Evolutionary conservation across 169 alveolate species (phyloP), one percentile per base, ranked within the genome.

Genomic region (Prorocentrum cordatum): DNA sequence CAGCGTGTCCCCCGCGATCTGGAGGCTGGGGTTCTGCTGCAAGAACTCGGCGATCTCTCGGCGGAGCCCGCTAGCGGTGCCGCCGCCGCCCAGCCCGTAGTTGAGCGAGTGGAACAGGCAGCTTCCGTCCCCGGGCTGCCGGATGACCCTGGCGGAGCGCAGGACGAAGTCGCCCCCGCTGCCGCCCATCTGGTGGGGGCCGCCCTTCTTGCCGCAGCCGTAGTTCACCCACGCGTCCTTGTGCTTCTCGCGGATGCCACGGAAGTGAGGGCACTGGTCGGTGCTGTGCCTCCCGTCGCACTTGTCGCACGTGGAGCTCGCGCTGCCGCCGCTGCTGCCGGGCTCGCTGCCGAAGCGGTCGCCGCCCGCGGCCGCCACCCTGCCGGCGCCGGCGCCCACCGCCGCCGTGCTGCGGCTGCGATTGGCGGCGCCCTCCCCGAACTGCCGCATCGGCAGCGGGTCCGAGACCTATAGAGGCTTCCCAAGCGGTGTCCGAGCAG

Each of bases 141-240:
- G 75, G 29, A 77, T 31, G 50, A 77, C 88, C 20, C 75, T 14
- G 3, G 88, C 88, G 14, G 45, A 9, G 72, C 86, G 9, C 27
- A 77, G 73, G 18, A 77, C 87, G 32, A 27, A 77, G 64, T 77
- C 59, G 10, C 87, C 87, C 12, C 73, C 73, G 27, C 70, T 77
- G 31, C 87, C 87, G 2, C 87, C 87, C 87, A 77, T 77, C 38
- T 77, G 87, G 26, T 77, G 87, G 1, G 87, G 87, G 32, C 59
- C 59, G 87, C 27, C 59, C 58, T 77, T 77, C n/a, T n/a, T n/a
- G n/a, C n/a, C n/a, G 42, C 87, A 77, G 61, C 87, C 87, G 22
- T 77, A 77, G 42, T 77, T 77, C 36, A 77, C 86, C 86, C 86
- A 75, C 20, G 86, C 86, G 26, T 75, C 86, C 39, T 75, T 75